phyloP scores from a whole-genome alignment of 176 grass and related monocot genomes.

The Raddia distichophylla region DNA sequence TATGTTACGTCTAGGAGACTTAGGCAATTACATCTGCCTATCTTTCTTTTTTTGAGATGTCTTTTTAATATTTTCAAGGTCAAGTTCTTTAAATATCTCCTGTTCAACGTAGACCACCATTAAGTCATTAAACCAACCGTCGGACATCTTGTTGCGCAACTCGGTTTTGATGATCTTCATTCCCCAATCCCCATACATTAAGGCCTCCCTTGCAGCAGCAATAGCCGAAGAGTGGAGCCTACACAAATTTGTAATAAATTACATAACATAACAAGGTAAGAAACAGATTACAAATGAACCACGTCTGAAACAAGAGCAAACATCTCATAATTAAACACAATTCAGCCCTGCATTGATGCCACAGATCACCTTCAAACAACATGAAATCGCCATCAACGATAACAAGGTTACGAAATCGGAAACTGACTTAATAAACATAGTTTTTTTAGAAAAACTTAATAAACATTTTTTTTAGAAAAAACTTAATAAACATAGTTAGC shows the following conservation, averaged over 20 bases:
- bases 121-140: too few relatives aligned
- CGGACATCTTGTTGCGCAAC: too few relatives aligned
- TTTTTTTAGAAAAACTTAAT: too few relatives aligned
- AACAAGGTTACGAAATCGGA: conserved; percentile 26
- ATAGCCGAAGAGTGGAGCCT: conserved; percentile 74
- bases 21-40: too few relatives aligned
- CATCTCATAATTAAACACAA: conserved; percentile 73
- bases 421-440: conserved; percentile 25
- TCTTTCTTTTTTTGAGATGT: too few relatives aligned
- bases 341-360: conserved; percentile 71
- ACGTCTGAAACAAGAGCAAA: conserved; percentile 51
- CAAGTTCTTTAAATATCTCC: too few relatives aligned
- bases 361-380: conserved; percentile 62
- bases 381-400: conserved; percentile 31
- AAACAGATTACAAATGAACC: conserved; percentile 21
- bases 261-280: conserved; percentile 29
- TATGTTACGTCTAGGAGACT: too few relatives aligned
- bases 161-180: too few relatives aligned
- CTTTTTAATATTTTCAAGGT: too few relatives aligned
- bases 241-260: conserved; percentile 43
- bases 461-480: too few relatives aligned
- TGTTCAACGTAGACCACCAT: too few relatives aligned
- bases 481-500: neutral
- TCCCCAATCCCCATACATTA: conserved; percentile 59
- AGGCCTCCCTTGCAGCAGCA: conserved; percentile 73